Conservation (phyloP, 257 asterid species). For the Perilla frutescens region DNA sequence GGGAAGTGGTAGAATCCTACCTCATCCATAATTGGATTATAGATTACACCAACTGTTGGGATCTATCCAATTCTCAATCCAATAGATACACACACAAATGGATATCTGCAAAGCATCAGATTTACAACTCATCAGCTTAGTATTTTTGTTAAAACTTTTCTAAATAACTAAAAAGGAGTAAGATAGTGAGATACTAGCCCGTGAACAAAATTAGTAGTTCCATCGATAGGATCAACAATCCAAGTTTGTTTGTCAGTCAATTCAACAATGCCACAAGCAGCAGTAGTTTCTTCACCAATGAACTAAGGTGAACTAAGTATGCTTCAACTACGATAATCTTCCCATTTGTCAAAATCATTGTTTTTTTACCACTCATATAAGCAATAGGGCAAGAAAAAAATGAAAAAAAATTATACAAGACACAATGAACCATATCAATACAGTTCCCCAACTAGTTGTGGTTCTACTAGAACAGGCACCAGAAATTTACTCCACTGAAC, state of each 20-base stretch:
- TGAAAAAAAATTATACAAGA: too few relatives aligned
- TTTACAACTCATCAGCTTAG: conserved; percentile 27
- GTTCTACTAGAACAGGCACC: background rate
- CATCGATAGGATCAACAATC: conserved; percentile 97
- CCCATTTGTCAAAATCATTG: too few relatives aligned
- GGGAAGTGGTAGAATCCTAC: conserved; percentile 40
- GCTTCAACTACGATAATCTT: too few relatives aligned
- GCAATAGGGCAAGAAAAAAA: too few relatives aligned
- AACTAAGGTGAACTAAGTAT: conserved; percentile 53
- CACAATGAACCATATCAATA: too few relatives aligned
- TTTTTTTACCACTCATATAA: too few relatives aligned
- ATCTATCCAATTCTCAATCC: conserved; percentile 74
- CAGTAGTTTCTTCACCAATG: conserved; percentile 97
- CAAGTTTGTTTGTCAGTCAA: conserved; percentile 94
- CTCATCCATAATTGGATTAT: conserved; percentile 87
- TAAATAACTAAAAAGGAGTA: background rate
- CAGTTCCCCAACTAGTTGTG: too few relatives aligned
- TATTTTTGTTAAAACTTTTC: background rate
- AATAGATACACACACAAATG: conserved; percentile 85
- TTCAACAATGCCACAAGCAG: conserved; percentile 70
- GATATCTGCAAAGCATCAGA: conserved; percentile 57
- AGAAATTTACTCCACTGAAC: conserved; percentile 74
- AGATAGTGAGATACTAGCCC: conserved; percentile 55
- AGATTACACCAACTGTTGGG: conserved; percentile 84
- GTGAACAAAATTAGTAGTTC: conserved; percentile 94